Base-by-base conservation (phyloP, 1,284 basidiomycete species). In the Porogramme epimiltina region DNA sequence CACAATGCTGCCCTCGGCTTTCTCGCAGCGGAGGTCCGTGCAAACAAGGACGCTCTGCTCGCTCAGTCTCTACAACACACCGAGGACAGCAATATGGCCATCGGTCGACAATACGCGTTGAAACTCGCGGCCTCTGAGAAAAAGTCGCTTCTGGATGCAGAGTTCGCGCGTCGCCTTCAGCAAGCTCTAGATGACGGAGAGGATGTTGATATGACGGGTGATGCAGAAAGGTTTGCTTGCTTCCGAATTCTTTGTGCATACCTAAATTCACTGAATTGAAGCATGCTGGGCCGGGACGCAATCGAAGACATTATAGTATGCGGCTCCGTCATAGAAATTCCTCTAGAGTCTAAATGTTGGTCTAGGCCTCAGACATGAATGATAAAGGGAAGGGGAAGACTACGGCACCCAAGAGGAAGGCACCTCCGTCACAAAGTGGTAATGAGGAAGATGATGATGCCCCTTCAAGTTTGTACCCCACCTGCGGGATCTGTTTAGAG, bases 401-500 rank as follows among this genome's bases (percentile, higher is more conserved):
- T 6, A 48, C 45, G 16, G 28, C 18, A 19, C 24, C 38, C 34
- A 52, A 54, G 28, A 65, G 61, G 4, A 67, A 61, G 56, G 33
- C 38, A 1, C 19, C 22, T 25, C 16, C 9, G 8, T 22, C 16
- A 26, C 49, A 39, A 53, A 54, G 19, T 25, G 15, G 9, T 15
- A 31, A 15, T 31, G 8, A 45, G 25, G 56, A 56, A 38, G 52
- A 57, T 25, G n/a, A n/a, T n/a, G n/a, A 45, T 18, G 3, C 3
- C 20, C 10, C 5, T 31, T 15, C 28, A 10, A 24, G 28, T 23
- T 31, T 41, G 15, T 44, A 58, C 45, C 61, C 64, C 0, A 65
- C 34, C 2, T 76, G 74, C 47, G 72, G 72, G 3, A 74, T 76
- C 37, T 76, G 74, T 62, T 62, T 73, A 52, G 73, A 76, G 38